These are phyloP conservation scores for Trametes pubescens DNA, from an alignment of 1,284 basidiomycete species.

Conservation along the genomic window DNA sequence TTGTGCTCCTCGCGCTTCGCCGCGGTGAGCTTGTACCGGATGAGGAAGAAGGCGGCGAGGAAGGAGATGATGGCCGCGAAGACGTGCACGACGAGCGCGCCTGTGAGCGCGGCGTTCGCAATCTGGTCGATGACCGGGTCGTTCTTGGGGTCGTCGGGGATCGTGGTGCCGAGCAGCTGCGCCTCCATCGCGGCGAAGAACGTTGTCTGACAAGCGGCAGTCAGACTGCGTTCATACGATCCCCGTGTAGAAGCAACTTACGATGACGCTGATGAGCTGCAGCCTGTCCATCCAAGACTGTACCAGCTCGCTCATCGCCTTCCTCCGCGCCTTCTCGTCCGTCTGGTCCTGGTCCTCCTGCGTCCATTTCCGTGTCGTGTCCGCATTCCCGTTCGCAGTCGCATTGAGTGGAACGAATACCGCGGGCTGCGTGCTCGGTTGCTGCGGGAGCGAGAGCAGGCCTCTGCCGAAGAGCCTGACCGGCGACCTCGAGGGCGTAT, in stretches of 20 bases:
- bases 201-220: conserved; percentile 53
- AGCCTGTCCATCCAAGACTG: conserved; percentile 68
- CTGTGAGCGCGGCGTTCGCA: conserved; percentile 56
- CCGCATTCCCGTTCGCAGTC: neutral
- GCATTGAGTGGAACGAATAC: conserved; percentile 7
- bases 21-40: conserved; percentile 61
- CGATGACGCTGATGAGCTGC: conserved; percentile 66
- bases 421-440: neutral
- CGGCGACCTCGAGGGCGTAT: conserved; percentile 5
- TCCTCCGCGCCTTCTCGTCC: conserved; percentile 53
- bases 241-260: conserved; percentile 47
- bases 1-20: conserved; percentile 52
- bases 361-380: conserved; percentile 36
- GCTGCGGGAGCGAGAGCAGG: conserved; percentile 10
- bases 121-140: conserved; percentile 41
- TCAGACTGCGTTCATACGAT: neutral
- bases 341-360: conserved; percentile 56
- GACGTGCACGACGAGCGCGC: conserved; percentile 60
- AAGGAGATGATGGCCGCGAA: conserved; percentile 69
- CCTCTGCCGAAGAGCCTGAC: conserved; percentile 8
- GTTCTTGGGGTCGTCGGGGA: conserved; percentile 34
- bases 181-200: conserved; percentile 70
- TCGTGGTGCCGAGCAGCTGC: conserved; percentile 55
- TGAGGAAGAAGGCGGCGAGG: conserved; percentile 62
- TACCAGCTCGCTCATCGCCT: conserved; percentile 57